A percentile compares a stretch with the other conserved stretches of the same genome.
These are phyloP conservation scores for Gracilaria gracilis DNA, from an alignment of 23 red algal genomes.

Conservation along the genomic window DNA sequence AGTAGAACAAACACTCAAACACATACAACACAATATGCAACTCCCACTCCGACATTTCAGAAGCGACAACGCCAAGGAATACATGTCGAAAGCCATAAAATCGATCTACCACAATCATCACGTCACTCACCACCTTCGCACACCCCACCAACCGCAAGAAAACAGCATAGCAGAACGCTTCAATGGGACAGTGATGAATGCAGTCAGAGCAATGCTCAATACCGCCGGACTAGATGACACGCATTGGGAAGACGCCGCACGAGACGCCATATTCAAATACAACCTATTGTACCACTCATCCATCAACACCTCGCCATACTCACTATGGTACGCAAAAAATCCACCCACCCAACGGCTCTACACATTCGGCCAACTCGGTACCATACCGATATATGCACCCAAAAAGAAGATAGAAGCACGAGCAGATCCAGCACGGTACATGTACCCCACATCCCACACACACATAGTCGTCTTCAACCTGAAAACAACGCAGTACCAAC, in stretches of 20 bases:
- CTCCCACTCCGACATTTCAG: neutral
- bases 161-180: conserved; percentile 26
- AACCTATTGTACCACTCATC: conserved; percentile 8
- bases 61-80: conserved; percentile 39
- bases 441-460: neutral
- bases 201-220: neutral
- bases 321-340: conserved; percentile 4
- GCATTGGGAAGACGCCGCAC: conserved; percentile 22
- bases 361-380: conserved; percentile 23
- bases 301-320: neutral
- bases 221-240: neutral
- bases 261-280: conserved; percentile 22
- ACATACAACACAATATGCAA: neutral
- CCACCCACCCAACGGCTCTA: neutral
- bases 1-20: neutral
- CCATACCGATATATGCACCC: neutral
- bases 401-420: conserved; percentile 18
- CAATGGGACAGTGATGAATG: conserved; percentile 6
- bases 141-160: conserved; percentile 31
- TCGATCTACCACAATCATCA: neutral
- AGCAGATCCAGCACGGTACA: neutral
- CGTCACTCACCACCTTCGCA: neutral
- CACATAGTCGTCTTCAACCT: neutral
- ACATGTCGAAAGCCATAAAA: neutral
- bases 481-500: too few species aligned